Conservation (phyloP, 1,284 basidiomycete genomes). For the Malassezia obtusa region DNA sequence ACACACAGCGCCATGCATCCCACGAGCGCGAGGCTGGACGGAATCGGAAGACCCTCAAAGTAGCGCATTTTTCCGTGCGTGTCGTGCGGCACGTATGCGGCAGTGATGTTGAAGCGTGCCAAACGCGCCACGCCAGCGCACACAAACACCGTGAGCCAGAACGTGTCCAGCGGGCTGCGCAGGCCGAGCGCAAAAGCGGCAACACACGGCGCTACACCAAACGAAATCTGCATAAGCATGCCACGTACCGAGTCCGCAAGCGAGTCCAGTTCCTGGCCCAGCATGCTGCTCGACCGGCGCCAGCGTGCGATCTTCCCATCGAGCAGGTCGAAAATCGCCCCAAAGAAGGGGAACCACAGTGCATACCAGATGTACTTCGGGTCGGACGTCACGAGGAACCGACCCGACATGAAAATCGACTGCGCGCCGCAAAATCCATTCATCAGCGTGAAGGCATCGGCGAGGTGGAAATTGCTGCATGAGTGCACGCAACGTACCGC, state of each 20-base stretch:
- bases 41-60: conserved; percentile 96
- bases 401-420: conserved; percentile 83
- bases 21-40: conserved; percentile 75
- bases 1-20: conserved; percentile 71
- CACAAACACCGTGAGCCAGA: conserved; percentile 78
- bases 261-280: conserved; percentile 97
- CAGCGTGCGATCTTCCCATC: conserved; percentile 97
- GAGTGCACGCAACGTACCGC: conserved; percentile 17
- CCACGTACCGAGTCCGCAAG: conserved; percentile 79
- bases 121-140: conserved; percentile 91
- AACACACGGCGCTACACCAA: conserved; percentile 89
- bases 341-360: conserved; percentile 75
- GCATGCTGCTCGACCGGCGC: conserved; percentile 85
- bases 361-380: conserved; percentile 57
- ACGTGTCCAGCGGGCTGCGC: conserved; percentile 75
- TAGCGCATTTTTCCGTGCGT: conserved; percentile 75
- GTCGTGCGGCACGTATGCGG: conserved; percentile 85
- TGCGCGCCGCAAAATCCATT: conserved; percentile 97
- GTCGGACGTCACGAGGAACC: conserved; percentile 75
- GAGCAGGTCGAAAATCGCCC: conserved; percentile 95
- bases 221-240: conserved; percentile 66
- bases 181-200: conserved; percentile 85
- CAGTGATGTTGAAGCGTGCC: conserved; percentile 95
- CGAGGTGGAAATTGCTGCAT: conserved; percentile 84
- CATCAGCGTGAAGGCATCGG: conserved; percentile 98